Conservation (phyloP, 331 rosid species). For the Pyracantha coccinea region DNA sequence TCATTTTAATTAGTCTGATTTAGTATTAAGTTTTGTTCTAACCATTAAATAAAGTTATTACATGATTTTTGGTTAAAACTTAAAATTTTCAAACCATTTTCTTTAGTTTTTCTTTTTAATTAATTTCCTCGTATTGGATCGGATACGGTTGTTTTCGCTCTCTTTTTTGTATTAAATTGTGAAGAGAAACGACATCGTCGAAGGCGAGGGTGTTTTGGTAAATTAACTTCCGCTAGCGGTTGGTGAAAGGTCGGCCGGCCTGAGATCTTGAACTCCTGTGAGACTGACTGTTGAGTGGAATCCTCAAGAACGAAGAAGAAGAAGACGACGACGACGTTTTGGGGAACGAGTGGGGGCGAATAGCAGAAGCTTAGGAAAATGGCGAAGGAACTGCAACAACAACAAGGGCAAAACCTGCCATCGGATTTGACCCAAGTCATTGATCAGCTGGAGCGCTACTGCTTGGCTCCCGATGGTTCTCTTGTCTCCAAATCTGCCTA, state of each 20-base stretch:
- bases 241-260: neutral
- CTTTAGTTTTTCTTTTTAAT: no score
- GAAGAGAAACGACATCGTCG: neutral
- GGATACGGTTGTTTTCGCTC: neutral
- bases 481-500: constrained; percentile 75
- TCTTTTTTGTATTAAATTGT: neutral
- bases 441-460: constrained; percentile 94
- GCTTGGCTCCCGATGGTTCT: constrained; percentile 90
- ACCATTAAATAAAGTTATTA: no score
- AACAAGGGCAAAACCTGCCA: constrained; percentile 62
- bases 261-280: neutral
- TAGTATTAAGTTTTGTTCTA: no score
- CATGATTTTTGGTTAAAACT: no score
- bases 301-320: neutral
- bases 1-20: no score
- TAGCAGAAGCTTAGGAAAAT: constrained; percentile 3
- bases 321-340: neutral
- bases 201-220: constrained; percentile 12
- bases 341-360: neutral
- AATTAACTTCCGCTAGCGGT: neutral
- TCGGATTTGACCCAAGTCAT: constrained; percentile 69
- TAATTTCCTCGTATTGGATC: neutral
- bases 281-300: neutral
- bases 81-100: no score
- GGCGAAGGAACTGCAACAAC: constrained; percentile 69